Evolutionary conservation across 768 basidiomycete genomes (phyloP).

Genomic region (Cystobasidiopsis lactophilus): DNA sequence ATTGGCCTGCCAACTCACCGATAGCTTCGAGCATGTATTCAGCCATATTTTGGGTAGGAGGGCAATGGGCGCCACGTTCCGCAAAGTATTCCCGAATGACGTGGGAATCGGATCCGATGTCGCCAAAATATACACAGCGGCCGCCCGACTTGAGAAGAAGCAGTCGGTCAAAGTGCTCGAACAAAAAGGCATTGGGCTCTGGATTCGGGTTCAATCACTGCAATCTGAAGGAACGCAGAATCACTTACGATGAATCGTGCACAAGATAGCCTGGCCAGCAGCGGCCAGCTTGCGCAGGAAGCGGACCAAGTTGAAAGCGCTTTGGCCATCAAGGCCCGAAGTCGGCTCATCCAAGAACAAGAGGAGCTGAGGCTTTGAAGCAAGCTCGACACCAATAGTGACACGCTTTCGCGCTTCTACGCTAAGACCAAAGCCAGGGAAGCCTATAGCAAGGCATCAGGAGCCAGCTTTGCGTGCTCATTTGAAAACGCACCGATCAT

Average conservation of each 20-base stretch:
- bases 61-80: slow-evolving; percentile 48
- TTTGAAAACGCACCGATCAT: slow-evolving; percentile 31
- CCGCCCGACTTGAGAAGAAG: slow-evolving; percentile 46
- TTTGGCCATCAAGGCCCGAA: slow-evolving; percentile 30
- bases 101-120: slow-evolving; percentile 51
- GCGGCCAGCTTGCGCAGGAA: slow-evolving; percentile 28
- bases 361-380: slow-evolving; percentile 34
- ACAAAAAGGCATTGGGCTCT: slow-evolving; percentile 42
- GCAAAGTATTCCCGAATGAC: slow-evolving; percentile 56
- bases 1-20: not conserved
- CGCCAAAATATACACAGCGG: slow-evolving; percentile 82
- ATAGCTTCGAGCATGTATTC: slow-evolving; percentile 13
- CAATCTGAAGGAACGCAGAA: too few species aligned
- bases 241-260: slow-evolving; percentile 30
- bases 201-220: too few species aligned
- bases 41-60: slow-evolving; percentile 36
- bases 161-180: slow-evolving; percentile 53
- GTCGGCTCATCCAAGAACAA: slow-evolving; percentile 33
- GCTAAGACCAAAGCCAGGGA: slow-evolving; percentile 23
- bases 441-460: slow-evolving; percentile 12
- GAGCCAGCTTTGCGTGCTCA: not conserved
- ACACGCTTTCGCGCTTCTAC: slow-evolving; percentile 19
- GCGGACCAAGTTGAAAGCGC: slow-evolving; percentile 28
- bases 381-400: slow-evolving; percentile 58
- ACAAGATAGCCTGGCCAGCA: slow-evolving; percentile 27